phyloP scores from a whole-genome alignment of 202 grass and related monocot genomes.

The Hordeum pubiflorum region DNA sequence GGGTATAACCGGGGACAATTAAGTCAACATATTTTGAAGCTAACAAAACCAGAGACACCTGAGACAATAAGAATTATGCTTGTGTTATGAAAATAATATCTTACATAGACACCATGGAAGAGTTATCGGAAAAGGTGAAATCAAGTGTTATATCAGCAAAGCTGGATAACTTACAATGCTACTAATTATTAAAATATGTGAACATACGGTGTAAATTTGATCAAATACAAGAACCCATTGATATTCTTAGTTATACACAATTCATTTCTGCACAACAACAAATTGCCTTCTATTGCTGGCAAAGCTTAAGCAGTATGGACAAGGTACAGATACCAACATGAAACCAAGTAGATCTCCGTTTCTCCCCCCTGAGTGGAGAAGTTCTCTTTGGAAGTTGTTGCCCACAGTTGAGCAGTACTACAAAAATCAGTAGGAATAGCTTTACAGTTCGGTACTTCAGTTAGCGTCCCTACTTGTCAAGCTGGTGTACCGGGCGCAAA shows the following conservation, averaged over 20 bases:
- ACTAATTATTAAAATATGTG: not conserved
- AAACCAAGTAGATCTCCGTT: not conserved
- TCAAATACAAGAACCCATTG: not conserved
- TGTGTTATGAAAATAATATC: not conserved
- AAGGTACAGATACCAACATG: not conserved
- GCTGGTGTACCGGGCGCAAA: not conserved
- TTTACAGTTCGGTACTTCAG: not conserved
- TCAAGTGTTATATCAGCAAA: not conserved
- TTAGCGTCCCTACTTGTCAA: not conserved
- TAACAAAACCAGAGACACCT: slow-evolving; percentile 74
- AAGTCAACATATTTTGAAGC: slow-evolving; percentile 75
- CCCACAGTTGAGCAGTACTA: not conserved
- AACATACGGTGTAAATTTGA: not conserved
- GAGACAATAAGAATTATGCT: slow-evolving; percentile 42
- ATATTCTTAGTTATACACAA: not conserved
- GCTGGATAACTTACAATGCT: not conserved
- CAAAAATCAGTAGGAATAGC: not conserved
- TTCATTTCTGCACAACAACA: not conserved
- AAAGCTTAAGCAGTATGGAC: not conserved
- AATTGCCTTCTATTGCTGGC: not conserved
- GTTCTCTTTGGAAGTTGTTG: not conserved
- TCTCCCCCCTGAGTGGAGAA: not conserved
- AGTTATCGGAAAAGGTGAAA: not conserved
- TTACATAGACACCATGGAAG: not conserved
- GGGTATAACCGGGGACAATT: slow-evolving; percentile 97